Base-by-base conservation (phyloP, 352 stramenopile genomes). In the Phytophthora aleatoria region DNA sequence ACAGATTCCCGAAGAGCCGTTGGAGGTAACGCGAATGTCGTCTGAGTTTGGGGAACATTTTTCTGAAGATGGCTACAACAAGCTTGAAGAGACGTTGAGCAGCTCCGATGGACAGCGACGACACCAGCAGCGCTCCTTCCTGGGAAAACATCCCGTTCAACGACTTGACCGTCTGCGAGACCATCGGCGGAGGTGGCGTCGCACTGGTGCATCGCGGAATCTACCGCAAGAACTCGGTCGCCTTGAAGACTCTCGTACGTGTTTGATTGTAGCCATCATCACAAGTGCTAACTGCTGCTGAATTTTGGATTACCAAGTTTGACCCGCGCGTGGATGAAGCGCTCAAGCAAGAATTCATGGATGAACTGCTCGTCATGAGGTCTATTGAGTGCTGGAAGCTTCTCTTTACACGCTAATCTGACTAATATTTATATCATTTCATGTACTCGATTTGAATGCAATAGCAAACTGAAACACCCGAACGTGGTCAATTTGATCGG, bases 291-390 rank as follows among this genome's bases (percentile, higher is more conserved):
- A 39, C 26, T n/a, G 11, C 1, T 28, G 20, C 33, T 12, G 24
- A 41, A 20, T 20, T 20, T 20, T 45, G 35, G 27, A 20, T 9
- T 33, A 51, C 48, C 38, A 54, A 92, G 88, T 96, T 97, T 69
- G 85, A 96, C 65, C 81, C 86, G 13, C 77, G 91, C 4, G 79
- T 97, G 39, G 87, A 97, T 59, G 75, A 86, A 26, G 76, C 71
- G 1, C 75, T 97, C 15, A 97, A 96, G 64, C 73, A 94, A 50
- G 92, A 97, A 61, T 98, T 96, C 60, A 91, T 97, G 89, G 90
- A 98, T 60, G 92, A 98, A 67, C 68, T 98, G n/a, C 77, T 95
- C 7, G 86, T 97, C 4, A 95, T 97, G 81, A 94, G 81, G 77
- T 92, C 12, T 43, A 5, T 43, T 5, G 5, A 8, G 11, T 44